Evolutionary conservation across 2,329 filamentous ascomycete species (phyloP).

Genomic region (Penicillium sp.): DNA sequence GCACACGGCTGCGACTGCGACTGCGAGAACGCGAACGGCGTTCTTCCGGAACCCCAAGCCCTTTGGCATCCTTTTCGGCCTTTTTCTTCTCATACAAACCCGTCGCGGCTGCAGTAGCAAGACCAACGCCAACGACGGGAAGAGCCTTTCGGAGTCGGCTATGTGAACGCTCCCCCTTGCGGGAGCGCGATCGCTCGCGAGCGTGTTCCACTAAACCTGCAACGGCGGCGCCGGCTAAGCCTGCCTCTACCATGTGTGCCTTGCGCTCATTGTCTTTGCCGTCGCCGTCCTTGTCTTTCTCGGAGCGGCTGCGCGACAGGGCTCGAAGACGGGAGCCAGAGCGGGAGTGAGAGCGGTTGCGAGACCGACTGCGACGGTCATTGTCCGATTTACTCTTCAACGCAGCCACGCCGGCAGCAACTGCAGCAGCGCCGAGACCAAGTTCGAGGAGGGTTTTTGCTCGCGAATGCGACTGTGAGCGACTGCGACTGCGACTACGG

Average conservation of each 20-base stretch:
- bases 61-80: slow-evolving; percentile 51
- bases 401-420: slow-evolving; percentile 56
- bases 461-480: slow-evolving; percentile 45
- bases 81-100: slow-evolving; percentile 59
- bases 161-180: slow-evolving; percentile 47
- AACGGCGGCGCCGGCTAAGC: slow-evolving; percentile 56
- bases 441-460: slow-evolving; percentile 49
- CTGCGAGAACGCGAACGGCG: slow-evolving; percentile 45
- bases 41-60: slow-evolving; percentile 33
- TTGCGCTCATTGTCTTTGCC: slow-evolving; percentile 47
- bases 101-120: slow-evolving; percentile 56
- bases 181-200: slow-evolving; percentile 53
- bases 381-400: slow-evolving; percentile 48
- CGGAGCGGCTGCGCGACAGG: slow-evolving; percentile 25
- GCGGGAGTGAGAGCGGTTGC: slow-evolving; percentile 43
- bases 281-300: slow-evolving; percentile 20
- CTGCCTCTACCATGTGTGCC: slow-evolving; percentile 55
- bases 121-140: slow-evolving; percentile 56
- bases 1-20: slow-evolving; percentile 37
- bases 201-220: slow-evolving; percentile 55
- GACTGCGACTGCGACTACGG: slow-evolving; percentile 33
- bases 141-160: slow-evolving; percentile 53
- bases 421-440: slow-evolving; percentile 51
- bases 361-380: slow-evolving; percentile 44
- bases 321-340: slow-evolving; percentile 36